phyloP scores from a whole-genome alignment of 768 basidiomycete species.

The Naematelia aurantialba region DNA sequence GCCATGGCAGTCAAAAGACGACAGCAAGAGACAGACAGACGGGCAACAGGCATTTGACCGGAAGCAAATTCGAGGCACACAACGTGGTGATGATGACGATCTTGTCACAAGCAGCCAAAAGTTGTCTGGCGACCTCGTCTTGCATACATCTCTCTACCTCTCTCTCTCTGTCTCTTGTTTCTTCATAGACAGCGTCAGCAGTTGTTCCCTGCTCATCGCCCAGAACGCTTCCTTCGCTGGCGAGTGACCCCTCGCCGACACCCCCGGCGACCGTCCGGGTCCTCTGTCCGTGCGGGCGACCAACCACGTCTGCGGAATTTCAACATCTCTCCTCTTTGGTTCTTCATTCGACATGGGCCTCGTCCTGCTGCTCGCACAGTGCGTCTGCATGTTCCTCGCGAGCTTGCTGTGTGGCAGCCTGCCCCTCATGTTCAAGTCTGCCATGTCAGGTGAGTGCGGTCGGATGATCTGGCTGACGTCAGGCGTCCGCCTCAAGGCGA shows the following conservation, averaged over 20 bases:
- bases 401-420: slow-evolving; percentile 66
- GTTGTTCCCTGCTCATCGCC: too few relatives aligned
- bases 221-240: too few relatives aligned
- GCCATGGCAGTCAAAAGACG: too few relatives aligned
- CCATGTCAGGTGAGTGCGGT: slow-evolving; percentile 33
- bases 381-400: slow-evolving; percentile 47
- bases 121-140: too few relatives aligned
- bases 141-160: background rate
- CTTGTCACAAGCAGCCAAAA: too few relatives aligned
- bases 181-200: too few relatives aligned
- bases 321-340: background rate
- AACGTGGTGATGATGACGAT: background rate
- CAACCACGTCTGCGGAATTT: too few relatives aligned
- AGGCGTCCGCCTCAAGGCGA: slow-evolving; percentile 55
- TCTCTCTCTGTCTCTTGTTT: background rate
- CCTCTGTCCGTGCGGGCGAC: too few relatives aligned
- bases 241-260: too few relatives aligned
- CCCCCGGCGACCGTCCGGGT: too few relatives aligned
- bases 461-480: slow-evolving; percentile 11
- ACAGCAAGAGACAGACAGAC: too few relatives aligned
- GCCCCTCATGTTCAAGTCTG: slow-evolving; percentile 65
- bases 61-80: background rate
- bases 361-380: slow-evolving; percentile 43
- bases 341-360: slow-evolving; percentile 40
- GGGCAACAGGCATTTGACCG: background rate